Conservation (phyloP, 179 eudicot genomes). For the Silene noctiflora region DNA sequence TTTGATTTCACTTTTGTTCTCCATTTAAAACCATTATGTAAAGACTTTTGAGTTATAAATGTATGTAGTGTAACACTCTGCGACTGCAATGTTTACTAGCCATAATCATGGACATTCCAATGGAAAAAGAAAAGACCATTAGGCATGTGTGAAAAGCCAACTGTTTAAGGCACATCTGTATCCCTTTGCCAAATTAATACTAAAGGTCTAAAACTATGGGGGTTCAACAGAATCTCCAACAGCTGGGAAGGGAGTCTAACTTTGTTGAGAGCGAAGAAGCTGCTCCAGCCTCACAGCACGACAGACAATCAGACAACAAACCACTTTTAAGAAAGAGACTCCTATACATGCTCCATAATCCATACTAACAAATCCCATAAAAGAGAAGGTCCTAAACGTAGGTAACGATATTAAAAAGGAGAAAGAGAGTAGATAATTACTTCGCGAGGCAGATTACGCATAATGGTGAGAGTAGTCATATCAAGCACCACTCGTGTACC, state of each 20-base stretch:
- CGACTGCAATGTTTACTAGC: not conserved
- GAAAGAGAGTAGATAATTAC: constrained; percentile 33
- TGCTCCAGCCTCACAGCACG: not conserved
- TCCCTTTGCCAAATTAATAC: not conserved
- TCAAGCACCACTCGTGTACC: constrained; percentile 99
- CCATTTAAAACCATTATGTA: not conserved
- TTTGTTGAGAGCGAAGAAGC: too few relatives aligned
- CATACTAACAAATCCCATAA: not conserved
- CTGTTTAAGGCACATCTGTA: not conserved
- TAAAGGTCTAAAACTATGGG: not conserved
- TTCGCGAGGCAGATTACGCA: constrained; percentile 99
- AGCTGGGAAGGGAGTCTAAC: not conserved
- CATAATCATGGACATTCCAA: not conserved
- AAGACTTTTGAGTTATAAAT: not conserved
- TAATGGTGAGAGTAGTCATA: constrained; percentile 97
- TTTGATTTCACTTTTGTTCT: not conserved
- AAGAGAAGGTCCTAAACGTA: not conserved
- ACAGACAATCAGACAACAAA: not conserved
- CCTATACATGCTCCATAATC: constrained; percentile 6
- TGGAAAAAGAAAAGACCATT: not conserved
- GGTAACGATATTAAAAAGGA: not conserved
- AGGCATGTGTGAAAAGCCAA: not conserved
- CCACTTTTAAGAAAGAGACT: not conserved
- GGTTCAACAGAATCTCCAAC: not conserved
- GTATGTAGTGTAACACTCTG: not conserved